phyloP scores from a whole-genome alignment of 768 basidiomycete genomes.

The Leccinum incarnatum region DNA sequence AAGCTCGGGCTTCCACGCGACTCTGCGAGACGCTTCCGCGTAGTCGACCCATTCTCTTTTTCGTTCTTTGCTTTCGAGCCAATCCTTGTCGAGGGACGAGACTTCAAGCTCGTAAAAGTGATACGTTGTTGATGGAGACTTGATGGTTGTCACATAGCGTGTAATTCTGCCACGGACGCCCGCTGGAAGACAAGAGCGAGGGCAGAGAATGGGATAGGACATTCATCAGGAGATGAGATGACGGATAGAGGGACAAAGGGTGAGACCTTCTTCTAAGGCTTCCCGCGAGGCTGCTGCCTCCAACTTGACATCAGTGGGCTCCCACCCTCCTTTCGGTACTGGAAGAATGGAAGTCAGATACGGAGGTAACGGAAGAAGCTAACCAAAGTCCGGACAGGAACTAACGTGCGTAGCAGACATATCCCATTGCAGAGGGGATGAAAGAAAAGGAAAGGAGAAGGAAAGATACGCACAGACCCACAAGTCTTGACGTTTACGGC shows the following conservation, averaged over 20 bases:
- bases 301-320: conserved; percentile 73
- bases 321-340: conserved; percentile 96
- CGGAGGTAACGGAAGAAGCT: neutral
- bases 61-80: conserved; percentile 80
- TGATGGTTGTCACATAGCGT: conserved; percentile 80
- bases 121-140: conserved; percentile 75
- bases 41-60: conserved; percentile 87
- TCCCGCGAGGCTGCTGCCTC: conserved; percentile 89
- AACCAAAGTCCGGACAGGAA: neutral
- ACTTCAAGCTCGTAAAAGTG: conserved; percentile 92
- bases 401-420: conserved; percentile 1
- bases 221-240: conserved; percentile 68
- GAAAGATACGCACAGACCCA: conserved; percentile 81
- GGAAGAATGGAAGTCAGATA: conserved; percentile 13
- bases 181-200: conserved; percentile 47
- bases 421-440: neutral
- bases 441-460: conserved; percentile 6
- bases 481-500: conserved; percentile 72
- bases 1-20: conserved; percentile 86
- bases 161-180: conserved; percentile 86
- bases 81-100: conserved; percentile 67
- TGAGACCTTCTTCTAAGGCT: conserved; percentile 96
- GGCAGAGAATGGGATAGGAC: conserved; percentile 40
- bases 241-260: conserved; percentile 75
- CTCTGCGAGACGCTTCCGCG: conserved; percentile 68